Base-by-base conservation (phyloP, 1,284 basidiomycete species). In the Porodaedalea pini region DNA sequence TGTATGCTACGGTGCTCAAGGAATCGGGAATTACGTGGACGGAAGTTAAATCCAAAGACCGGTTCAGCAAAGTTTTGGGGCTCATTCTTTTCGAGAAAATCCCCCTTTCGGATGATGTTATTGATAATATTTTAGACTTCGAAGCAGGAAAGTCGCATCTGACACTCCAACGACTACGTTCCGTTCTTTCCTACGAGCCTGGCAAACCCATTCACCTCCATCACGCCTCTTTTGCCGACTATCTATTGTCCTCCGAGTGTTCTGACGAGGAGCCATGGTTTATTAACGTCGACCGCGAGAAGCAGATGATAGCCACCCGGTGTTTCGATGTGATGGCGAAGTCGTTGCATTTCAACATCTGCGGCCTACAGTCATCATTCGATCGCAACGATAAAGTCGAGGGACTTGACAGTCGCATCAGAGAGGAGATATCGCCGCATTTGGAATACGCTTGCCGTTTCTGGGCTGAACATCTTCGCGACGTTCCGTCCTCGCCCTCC, bases 211-310 rank as follows among this genome's bases (percentile, higher is more conserved):
- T 55, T 11, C 10, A 23, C 17, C n/a, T 55, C 10, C 23, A 51
- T 47, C 54, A 55, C 29, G n/a, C 54, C 6, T 55, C 54, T 15
- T 55, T 55, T 43, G 17, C 43, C 8, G 54, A 55, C 27, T 55
- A 36, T 29, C 43, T 55, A 17, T 13, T 43, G 21, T 41, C 36
- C 11, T n/a, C 51, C 4, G 25, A 43, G 8, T 37, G 37, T 13
- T 15, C 17, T 25, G 21, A 25, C 1, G n/a, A n/a, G n/a, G 29
- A 27, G 15, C 37, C 51, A 2, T 53, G 51, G 51, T 31, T 8
- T 6, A 43, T 53, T n/a, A 37, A 53, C 19, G 15, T 53, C 13
- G 17, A 11, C 8, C 2, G 23, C 13, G 37, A 37, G 25, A 53
- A 43, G 23, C 15, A 2, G 1, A 8, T 40, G 11, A 21, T 53